phyloP scores from a whole-genome alignment of 1,284 basidiomycete genomes.

The Inonotus obliquus region DNA sequence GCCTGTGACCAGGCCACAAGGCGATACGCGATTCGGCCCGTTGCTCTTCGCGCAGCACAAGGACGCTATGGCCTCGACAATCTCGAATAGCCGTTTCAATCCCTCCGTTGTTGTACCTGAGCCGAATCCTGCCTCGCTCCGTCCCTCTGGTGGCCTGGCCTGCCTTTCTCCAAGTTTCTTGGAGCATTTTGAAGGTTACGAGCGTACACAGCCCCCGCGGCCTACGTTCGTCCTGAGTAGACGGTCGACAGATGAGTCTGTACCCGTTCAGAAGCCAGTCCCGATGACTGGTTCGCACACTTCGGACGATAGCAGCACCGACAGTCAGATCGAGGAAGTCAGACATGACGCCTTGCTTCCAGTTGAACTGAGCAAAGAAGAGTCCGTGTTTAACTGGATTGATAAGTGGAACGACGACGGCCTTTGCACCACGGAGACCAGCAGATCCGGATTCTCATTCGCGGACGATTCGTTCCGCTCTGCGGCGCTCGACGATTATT shows the following conservation, averaged over 20 bases:
- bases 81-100: neutral
- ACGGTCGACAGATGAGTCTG: neutral
- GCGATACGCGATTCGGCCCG: too few relatives aligned
- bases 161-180: constrained; percentile 2
- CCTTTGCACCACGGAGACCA: neutral
- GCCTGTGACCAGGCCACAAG: too few relatives aligned
- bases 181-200: neutral
- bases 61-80: neutral
- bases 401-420: neutral
- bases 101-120: neutral
- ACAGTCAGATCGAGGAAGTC: neutral
- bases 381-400: neutral
- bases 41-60: neutral
- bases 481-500: neutral
- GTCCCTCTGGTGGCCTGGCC: neutral
- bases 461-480: neutral
- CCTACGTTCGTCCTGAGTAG: neutral
- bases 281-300: neutral
- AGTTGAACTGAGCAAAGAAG: neutral
- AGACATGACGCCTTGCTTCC: neutral
- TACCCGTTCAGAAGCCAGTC: neutral
- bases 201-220: neutral
- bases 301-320: neutral
- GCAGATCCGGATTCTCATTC: neutral
- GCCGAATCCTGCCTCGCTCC: neutral